A percentile compares a stretch with the other conserved stretches of the same genome.
Evolutionary conservation across 164 flowering plant species (phyloP).

Genomic region (Protea cynaroides): DNA sequence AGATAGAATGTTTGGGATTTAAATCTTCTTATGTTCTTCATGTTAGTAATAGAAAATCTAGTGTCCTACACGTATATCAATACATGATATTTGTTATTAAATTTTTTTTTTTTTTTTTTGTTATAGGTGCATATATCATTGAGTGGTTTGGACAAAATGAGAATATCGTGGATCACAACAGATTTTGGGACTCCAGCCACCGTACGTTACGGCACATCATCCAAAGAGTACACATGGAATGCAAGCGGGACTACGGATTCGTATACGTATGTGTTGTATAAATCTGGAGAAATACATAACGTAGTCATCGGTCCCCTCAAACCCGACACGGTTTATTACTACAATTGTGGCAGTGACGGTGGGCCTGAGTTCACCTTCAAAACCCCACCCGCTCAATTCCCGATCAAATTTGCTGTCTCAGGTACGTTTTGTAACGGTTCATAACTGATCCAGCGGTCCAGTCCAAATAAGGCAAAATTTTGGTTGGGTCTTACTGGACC

Average conservation of each 20-base stretch:
- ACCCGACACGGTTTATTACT: constrained; percentile 43
- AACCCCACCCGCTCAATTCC: constrained; percentile 61
- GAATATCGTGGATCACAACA: constrained; percentile 66
- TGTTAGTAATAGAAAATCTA: no score
- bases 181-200: constrained; percentile 26
- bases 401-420: constrained; percentile 48
- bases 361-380: constrained; percentile 38
- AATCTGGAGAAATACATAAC: constrained; percentile 56
- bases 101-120: constrained; percentile 54
- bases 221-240: constrained; percentile 19
- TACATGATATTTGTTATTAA: no score
- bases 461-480: no score
- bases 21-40: no score
- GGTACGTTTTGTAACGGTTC: no score
- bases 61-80: no score
- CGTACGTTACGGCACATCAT: constrained; percentile 50
- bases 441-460: no score
- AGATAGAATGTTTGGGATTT: no score
- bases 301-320: constrained; percentile 54
- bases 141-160: constrained; percentile 66
- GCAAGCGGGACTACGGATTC: constrained; percentile 39
- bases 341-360: constrained; percentile 31
- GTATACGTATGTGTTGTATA: constrained; percentile 35
- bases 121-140: no score
- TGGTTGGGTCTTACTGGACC: no score